Conservation (phyloP, 2,329 filamentous ascomycete species). For the Meredithiella fracta region DNA sequence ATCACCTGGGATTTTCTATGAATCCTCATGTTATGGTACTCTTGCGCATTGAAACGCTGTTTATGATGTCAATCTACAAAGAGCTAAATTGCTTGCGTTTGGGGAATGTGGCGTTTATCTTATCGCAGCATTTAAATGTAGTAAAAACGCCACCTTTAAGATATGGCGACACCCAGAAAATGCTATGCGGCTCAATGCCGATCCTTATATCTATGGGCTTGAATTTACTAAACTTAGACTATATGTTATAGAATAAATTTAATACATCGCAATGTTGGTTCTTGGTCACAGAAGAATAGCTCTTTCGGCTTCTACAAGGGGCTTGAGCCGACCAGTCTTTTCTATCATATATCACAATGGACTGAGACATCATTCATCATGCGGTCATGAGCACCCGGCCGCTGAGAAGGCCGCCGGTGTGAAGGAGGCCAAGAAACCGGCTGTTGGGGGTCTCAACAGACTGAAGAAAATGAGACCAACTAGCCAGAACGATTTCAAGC, state of each 20-base stretch:
- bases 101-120: slow-evolving; percentile 12
- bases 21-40: neutral
- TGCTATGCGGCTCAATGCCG: too few species aligned
- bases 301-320: neutral
- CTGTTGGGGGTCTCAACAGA: slow-evolving; percentile 6
- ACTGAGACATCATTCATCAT: slow-evolving; percentile 5
- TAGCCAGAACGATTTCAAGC: slow-evolving; percentile 17
- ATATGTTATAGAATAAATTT: too few species aligned
- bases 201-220: too few species aligned
- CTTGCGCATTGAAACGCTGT: neutral
- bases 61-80: slow-evolving; percentile 2
- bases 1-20: neutral
- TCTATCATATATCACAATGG: neutral
- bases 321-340: neutral
- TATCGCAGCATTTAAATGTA: slow-evolving; percentile 2
- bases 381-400: neutral
- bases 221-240: too few species aligned
- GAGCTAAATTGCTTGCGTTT: slow-evolving; percentile 4
- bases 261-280: neutral
- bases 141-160: neutral
- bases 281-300: slow-evolving; percentile 1
- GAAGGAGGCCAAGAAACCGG: neutral
- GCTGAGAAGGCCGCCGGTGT: neutral
- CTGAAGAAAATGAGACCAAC: neutral
- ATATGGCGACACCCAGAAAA: neutral